phyloP scores from a whole-genome alignment of 1,284 basidiomycete species.

The Ganoderma sinense region DNA sequence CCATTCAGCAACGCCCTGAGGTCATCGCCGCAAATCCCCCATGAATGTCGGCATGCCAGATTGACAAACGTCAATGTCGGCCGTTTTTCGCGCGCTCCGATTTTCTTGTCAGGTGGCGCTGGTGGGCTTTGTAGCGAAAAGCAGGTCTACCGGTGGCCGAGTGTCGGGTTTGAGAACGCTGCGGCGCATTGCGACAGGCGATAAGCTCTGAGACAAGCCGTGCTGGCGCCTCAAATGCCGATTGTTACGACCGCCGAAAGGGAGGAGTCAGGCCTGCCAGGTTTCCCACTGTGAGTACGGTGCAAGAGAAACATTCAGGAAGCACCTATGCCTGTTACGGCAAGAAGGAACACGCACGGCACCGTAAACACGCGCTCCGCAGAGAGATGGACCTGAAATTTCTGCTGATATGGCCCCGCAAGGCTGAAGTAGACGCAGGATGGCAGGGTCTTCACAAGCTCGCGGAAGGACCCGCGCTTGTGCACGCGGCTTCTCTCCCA shows the following conservation, averaged over 20 bases:
- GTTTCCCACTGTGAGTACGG: conserved; percentile 32
- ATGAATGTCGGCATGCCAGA: conserved; percentile 15
- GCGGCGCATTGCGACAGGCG: conserved; percentile 9
- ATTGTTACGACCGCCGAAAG: conserved; percentile 15
- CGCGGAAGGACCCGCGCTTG: conserved; percentile 12
- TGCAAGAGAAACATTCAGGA: conserved; percentile 7
- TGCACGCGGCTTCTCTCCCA: conserved; percentile 20
- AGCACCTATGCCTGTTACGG: conserved; percentile 20
- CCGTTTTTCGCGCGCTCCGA: conserved; percentile 4
- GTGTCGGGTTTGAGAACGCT: background rate
- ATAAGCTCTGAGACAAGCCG: conserved; percentile 8
- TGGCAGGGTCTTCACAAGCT: conserved; percentile 23
- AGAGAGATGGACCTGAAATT: conserved; percentile 1
- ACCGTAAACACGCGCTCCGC: conserved; percentile 18
- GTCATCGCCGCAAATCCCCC: background rate
- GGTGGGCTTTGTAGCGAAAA: conserved; percentile 5
- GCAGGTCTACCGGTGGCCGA: background rate
- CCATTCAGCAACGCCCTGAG: conserved; percentile 12
- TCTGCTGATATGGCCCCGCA: conserved; percentile 10
- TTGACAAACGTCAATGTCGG: conserved; percentile 19
- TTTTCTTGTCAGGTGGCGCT: conserved; percentile 6
- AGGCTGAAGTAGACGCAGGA: conserved; percentile 18
- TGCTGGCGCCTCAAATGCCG: background rate
- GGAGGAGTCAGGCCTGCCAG: background rate
- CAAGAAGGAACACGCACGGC: conserved; percentile 18